Evolutionary conservation across 352 stramenopile species (phyloP), one percentile per base, ranked within the genome.

Genomic region (Globisporangium mamillatum): DNA sequence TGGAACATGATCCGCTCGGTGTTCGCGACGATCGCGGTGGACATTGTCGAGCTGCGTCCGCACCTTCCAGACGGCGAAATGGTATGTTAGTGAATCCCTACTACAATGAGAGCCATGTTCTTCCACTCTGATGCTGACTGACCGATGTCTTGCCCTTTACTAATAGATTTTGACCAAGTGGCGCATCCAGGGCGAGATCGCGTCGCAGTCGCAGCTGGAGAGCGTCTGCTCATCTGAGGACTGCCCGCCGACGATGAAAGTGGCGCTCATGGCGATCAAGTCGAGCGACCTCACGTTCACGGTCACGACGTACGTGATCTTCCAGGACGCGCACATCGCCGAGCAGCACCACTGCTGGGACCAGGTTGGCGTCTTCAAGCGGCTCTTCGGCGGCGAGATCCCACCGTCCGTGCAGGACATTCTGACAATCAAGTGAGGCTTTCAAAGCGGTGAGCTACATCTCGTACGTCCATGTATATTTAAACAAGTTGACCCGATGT

Each of bases 261-360:
- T 89, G 54, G 82, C 78, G 54, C 74, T 92, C 20, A 77, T 80
- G 69, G 83, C 86, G 25, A 93, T 93, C 73, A 92, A 92, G 67
- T 93, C 86, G 60, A 89, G 82, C 41, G 83, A 93, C 64, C 65
- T 93, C 62, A 92, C 86, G 52, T 93, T 93, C 72, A 93, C 86
- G 12, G 86, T 93, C 73, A 93, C 86, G 14, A 89, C 86, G 63
- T 93, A 91, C 70, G 81, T 92, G 46, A 89, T 93, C 63, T 93
- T 93, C 68, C 77, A 93, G 66, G 81, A 90, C 34, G 55, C 80
- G 29, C 79, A 69, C 2, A 92, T 93, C 64, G 82, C 80, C 14
- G 80, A 90, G 71, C 86, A 93, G 67, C 81, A 92, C 73, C 86
- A 93, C 69, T 87, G 83, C 72, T 93, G 86, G 86, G 86, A 93